Percentiles rank a stretch among this genome's conserved stretches.
Evolutionary conservation across 2,329 filamentous ascomycete species (phyloP).

Genomic region (Plenodomus lindquistii): DNA sequence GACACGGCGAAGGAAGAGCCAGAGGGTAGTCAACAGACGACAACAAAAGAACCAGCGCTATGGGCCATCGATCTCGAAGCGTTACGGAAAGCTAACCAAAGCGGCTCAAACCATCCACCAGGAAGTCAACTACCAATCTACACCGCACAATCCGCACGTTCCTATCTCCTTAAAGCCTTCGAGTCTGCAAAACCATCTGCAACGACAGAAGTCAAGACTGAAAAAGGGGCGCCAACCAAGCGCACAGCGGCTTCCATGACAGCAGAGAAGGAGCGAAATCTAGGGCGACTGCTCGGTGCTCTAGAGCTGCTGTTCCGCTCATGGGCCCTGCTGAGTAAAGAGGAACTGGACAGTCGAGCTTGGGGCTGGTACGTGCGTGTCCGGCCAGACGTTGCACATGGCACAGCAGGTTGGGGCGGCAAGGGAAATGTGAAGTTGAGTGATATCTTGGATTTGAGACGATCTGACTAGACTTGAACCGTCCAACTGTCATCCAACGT

Average conservation of each 20-base stretch:
- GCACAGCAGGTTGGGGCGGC: slow-evolving; percentile 79
- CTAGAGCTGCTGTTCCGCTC: slow-evolving; percentile 73
- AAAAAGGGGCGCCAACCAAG: slow-evolving; percentile 44
- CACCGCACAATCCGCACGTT: slow-evolving; percentile 68
- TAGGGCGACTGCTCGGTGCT: slow-evolving; percentile 70
- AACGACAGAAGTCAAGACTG: slow-evolving; percentile 1
- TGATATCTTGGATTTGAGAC: slow-evolving; percentile 56
- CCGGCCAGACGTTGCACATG: slow-evolving; percentile 74
- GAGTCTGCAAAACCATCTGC: slow-evolving; percentile 47
- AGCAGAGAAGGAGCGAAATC: slow-evolving; percentile 68
- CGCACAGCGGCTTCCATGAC: slow-evolving; percentile 55
- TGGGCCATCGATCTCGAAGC: slow-evolving; percentile 64
- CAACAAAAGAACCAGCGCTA: slow-evolving; percentile 52
- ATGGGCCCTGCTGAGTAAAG: slow-evolving; percentile 67
- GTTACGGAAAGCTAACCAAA: slow-evolving; percentile 51
- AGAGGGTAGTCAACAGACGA: too few relatives aligned
- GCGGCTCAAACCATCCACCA: slow-evolving; percentile 18
- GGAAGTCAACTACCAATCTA: slow-evolving; percentile 69
- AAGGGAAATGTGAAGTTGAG: slow-evolving; percentile 71
- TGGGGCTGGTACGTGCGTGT: slow-evolving; percentile 83
- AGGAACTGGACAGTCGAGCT: slow-evolving; percentile 74
- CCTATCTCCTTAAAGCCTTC: slow-evolving; percentile 64
- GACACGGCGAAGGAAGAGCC: slow-evolving; percentile 16
- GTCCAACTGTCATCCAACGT: neutral
- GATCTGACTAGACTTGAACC: slow-evolving; percentile 5